Conservation (phyloP, 169 alveolate species). For the Besnoitia besnoiti region DNA sequence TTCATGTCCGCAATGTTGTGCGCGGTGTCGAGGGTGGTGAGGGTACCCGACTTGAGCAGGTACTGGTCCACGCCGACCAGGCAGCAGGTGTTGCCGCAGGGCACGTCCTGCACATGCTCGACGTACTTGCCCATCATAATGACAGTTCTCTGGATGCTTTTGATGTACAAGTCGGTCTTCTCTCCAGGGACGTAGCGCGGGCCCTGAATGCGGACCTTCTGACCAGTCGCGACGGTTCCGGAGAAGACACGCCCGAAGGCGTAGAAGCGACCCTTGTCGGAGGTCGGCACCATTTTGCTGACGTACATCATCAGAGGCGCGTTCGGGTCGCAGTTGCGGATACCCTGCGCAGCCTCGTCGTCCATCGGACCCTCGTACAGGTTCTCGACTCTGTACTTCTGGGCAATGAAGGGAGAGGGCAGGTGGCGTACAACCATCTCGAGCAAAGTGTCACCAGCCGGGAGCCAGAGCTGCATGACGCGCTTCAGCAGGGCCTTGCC, state of each 20-base stretch:
- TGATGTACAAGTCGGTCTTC: slow-evolving; percentile 95
- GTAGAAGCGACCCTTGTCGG: slow-evolving; percentile 98
- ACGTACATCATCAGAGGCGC: slow-evolving; percentile 99
- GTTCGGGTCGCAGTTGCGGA: slow-evolving; percentile 96
- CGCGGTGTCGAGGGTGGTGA: slow-evolving; percentile 96
- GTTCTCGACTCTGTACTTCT: slow-evolving; percentile 97
- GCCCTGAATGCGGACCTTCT: slow-evolving; percentile 97
- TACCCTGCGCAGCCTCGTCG: slow-evolving; percentile 97
- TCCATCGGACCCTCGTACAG: slow-evolving; percentile 99
- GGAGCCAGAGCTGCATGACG: slow-evolving; percentile 99
- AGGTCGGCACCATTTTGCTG: slow-evolving; percentile 99
- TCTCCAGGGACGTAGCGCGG: slow-evolving; percentile 98
- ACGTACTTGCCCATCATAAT: slow-evolving; percentile 98
- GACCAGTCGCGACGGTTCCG: slow-evolving; percentile 98
- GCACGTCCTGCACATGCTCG: slow-evolving; percentile 97
- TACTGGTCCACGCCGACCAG: slow-evolving; percentile 98
- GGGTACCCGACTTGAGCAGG: slow-evolving; percentile 97
- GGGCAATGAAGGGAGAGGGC: slow-evolving; percentile 98
- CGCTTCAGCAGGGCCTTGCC: slow-evolving; percentile 97
- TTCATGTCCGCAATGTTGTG: slow-evolving; percentile 98
- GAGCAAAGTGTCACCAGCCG: slow-evolving; percentile 98
- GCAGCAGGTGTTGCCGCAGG: slow-evolving; percentile 99
- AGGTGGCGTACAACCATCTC: slow-evolving; percentile 98
- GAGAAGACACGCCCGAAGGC: slow-evolving; percentile 99
- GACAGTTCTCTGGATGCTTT: slow-evolving; percentile 97